These are phyloP conservation scores for Pseudognaphalium luteoalbum DNA, from an alignment of 129 eudicot genomes.

Conservation along the genomic window DNA sequence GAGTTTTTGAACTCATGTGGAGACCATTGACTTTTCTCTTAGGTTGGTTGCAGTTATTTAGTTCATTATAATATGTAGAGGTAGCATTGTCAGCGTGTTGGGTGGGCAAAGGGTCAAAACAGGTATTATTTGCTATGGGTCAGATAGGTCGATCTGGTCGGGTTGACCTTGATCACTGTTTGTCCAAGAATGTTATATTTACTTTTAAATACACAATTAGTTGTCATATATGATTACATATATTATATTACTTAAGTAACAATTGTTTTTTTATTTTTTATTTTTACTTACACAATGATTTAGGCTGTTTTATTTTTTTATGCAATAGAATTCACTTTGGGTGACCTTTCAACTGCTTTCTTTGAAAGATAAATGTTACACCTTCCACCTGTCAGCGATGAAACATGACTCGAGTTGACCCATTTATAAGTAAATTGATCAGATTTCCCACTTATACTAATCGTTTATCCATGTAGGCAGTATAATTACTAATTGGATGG, in stretches of 20 bases:
- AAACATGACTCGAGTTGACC: too few species aligned
- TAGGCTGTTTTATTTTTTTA: neutral
- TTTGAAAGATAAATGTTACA: too few species aligned
- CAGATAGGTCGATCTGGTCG: neutral
- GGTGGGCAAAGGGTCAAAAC: neutral
- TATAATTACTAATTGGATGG: neutral
- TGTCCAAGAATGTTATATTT: neutral
- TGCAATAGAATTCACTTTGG: too few species aligned
- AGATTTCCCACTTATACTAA: neutral
- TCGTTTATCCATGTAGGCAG: neutral
- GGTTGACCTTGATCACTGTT: neutral
- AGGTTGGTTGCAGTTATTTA: slow-evolving; percentile 46
- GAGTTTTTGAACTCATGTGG: slow-evolving; percentile 82
- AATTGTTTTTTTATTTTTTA: too few species aligned
- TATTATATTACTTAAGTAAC: too few species aligned
- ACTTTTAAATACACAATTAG: neutral
- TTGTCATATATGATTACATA: neutral
- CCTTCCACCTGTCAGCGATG: too few species aligned
- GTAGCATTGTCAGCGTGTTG: neutral
- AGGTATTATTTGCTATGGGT: neutral
- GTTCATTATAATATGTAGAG: neutral
- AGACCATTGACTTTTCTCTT: slow-evolving; percentile 64
- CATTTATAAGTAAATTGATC: neutral
- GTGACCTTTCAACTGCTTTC: too few species aligned
- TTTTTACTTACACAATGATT: neutral